These are phyloP conservation scores for Boletus rufocinnamomeus DNA, from an alignment of 768 basidiomycete species.

Conservation along the genomic window DNA sequence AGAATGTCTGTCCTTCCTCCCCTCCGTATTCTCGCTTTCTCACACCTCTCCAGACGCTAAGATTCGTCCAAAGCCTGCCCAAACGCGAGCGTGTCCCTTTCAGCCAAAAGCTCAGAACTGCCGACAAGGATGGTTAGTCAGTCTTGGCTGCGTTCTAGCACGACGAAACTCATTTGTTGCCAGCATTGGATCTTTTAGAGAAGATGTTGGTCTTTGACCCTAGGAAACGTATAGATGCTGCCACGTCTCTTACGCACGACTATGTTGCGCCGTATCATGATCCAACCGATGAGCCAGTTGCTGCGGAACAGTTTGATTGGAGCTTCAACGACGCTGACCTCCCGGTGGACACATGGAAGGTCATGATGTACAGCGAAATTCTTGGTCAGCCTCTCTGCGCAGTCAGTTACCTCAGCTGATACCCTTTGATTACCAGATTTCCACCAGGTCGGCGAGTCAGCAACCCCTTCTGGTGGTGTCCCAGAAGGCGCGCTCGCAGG, in stretches of 20 bases:
- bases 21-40: conserved; percentile 7
- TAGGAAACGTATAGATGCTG: conserved; percentile 92
- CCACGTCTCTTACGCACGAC: conserved; percentile 85
- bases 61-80: conserved; percentile 97
- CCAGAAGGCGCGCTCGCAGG: conserved; percentile 72
- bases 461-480: conserved; percentile 36
- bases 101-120: conserved; percentile 86
- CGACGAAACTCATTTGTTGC: conserved; percentile 7
- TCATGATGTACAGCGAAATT: conserved; percentile 99
- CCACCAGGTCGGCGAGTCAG: conserved; percentile 71
- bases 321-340: conserved; percentile 99
- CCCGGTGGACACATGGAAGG: conserved; percentile 99
- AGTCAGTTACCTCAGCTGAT: background rate
- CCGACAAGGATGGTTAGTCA: conserved; percentile 77
- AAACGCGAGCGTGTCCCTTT: conserved; percentile 97
- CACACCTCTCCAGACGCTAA: conserved; percentile 71
- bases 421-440: conserved; percentile 53
- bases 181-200: conserved; percentile 93
- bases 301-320: conserved; percentile 97
- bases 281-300: conserved; percentile 94
- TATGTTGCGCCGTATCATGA: conserved; percentile 99
- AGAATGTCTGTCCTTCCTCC: conserved; percentile 68
- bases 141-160: background rate
- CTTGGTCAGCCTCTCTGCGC: conserved; percentile 60
- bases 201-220: conserved; percentile 99